phyloP scores from a whole-genome alignment of 179 eudicot species.

The Pouteria campechiana region DNA sequence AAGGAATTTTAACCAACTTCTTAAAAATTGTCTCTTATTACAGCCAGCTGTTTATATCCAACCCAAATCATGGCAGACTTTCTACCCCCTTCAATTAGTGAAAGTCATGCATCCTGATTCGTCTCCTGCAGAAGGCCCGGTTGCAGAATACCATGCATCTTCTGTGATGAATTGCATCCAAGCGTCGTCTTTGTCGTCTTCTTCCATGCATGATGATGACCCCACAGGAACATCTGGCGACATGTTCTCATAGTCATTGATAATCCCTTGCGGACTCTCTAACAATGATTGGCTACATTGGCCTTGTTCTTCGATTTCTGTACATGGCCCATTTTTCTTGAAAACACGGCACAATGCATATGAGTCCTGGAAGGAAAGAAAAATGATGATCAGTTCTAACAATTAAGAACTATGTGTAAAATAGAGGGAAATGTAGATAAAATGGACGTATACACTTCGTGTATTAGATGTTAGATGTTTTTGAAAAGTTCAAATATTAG shows the following conservation, averaged over 20 bases:
- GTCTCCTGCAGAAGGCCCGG: slow-evolving; percentile 7
- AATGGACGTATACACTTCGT: too few relatives aligned
- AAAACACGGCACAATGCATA: slow-evolving; percentile 63
- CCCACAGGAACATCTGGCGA: slow-evolving; percentile 31
- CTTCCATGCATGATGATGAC: slow-evolving; percentile 23
- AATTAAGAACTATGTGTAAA: too few relatives aligned
- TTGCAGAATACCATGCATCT: slow-evolving; percentile 47
- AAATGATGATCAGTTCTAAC: too few relatives aligned
- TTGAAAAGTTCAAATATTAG: too few relatives aligned
- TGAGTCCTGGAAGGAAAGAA: slow-evolving; percentile 26
- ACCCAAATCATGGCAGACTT: too few relatives aligned
- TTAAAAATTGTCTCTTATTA: too few relatives aligned
- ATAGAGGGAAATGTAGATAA: too few relatives aligned
- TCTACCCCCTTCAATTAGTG: slow-evolving; percentile 18
- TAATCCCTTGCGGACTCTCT: slow-evolving; percentile 5
- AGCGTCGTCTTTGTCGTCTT: slow-evolving; percentile 53
- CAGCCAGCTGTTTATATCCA: too few relatives aligned
- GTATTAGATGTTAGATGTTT: too few relatives aligned
- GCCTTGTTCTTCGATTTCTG: slow-evolving; percentile 29
- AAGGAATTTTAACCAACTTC: too few relatives aligned
- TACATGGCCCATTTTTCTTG: slow-evolving; percentile 47
- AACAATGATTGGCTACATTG: slow-evolving; percentile 17
- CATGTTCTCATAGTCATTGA: slow-evolving; percentile 21
- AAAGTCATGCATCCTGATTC: slow-evolving; percentile 9
- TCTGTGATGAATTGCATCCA: slow-evolving; percentile 71